Base-by-base conservation (phyloP, 768 basidiomycete species). In the Hydnomerulius pinastri region DNA sequence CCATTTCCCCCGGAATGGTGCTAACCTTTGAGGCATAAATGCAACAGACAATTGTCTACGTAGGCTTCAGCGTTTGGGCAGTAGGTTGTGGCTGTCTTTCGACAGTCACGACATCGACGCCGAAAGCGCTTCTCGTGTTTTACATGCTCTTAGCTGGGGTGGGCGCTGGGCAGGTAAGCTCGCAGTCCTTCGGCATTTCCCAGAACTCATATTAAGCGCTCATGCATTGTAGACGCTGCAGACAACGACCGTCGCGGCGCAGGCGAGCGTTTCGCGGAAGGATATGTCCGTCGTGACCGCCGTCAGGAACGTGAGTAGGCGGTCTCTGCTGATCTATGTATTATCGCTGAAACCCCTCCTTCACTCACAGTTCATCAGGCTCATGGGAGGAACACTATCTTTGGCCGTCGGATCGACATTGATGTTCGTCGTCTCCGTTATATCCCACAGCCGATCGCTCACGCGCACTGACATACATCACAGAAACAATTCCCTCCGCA, bases 241-340 rank as follows among this genome's bases (percentile, higher is more conserved):
- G 62, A 86, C 83, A 0, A 86, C 83, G 0, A 87, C 85, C 0
- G 80, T 87, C 5, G 85, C 85, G 0, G 83, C 80, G 6, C 89
- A 91, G 61, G 86, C 87, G 0, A 83, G 85, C 21, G 88, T 90
- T 0, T 66, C 79, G 0, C 70, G 87, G 33, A 74, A 73, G 33
- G 87, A 91, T 53, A 88, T 90, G 86, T 84, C 85, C 1, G 84
- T 87, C 8, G 86, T 89, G 0, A 90, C 87, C 0, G 82, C 81
- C 0, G 77, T 82, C 48, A 75, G 84, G 42, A 86, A 85, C 60
- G 82, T 82, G 47, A 29, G 76, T 55, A 11, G 10, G 17, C 6
- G n/a, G n/a, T n/a, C n/a, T n/a, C n/a, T n/a, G n/a, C n/a, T n/a
- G n/a, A n/a, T n/a, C n/a, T n/a, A n/a, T n/a, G n/a, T n/a, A n/a